These are phyloP conservation scores for Cucurbita ficifolia DNA, from an alignment of 306 rosid species.

Conservation along the genomic window DNA sequence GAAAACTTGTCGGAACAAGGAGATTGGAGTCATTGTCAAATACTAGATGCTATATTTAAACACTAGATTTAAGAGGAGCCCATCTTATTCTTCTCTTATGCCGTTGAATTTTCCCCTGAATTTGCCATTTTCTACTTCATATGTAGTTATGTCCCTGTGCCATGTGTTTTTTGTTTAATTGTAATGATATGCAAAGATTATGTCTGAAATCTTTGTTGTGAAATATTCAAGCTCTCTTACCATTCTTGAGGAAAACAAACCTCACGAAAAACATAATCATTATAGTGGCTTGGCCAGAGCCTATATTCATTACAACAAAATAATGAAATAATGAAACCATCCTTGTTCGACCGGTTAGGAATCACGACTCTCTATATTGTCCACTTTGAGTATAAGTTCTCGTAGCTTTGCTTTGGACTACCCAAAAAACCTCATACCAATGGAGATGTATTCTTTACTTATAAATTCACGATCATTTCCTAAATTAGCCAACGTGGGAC, in stretches of 20 bases:
- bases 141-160: background rate
- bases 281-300: background rate
- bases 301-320: background rate
- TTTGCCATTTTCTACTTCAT: background rate
- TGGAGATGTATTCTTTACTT: too few species aligned
- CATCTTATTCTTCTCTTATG: background rate
- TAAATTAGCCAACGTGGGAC: too few species aligned
- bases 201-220: background rate
- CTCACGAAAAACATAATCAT: background rate
- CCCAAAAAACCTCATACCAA: too few species aligned
- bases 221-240: background rate
- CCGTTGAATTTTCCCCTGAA: background rate
- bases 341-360: too few species aligned
- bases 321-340: background rate
- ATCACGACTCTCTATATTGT: too few species aligned
- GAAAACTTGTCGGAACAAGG: background rate
- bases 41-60: background rate
- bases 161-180: background rate
- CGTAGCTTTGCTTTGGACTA: too few species aligned
- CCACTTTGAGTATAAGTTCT: too few species aligned
- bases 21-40: background rate
- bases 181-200: background rate
- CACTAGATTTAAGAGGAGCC: background rate
- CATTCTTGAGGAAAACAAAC: background rate
- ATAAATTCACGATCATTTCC: too few species aligned